phyloP scores from a whole-genome alignment of 2,329 filamentous ascomycete genomes.

The Penicillium crustosum region DNA sequence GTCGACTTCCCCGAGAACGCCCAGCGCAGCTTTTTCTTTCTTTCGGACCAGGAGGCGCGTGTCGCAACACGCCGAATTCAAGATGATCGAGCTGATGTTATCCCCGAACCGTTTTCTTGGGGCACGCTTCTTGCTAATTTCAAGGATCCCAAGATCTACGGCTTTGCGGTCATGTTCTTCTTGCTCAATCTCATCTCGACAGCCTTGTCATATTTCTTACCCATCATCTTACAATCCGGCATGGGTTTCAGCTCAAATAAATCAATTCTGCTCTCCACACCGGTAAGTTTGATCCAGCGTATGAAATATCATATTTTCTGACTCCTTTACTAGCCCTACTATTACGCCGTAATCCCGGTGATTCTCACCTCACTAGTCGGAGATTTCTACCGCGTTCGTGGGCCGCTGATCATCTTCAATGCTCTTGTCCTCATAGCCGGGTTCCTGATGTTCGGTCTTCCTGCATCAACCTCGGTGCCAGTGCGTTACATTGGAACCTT shows the following conservation, averaged over 20 bases:
- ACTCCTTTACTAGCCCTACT: constrained; percentile 53
- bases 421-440: constrained; percentile 61
- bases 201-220: constrained; percentile 64
- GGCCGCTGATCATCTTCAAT: constrained; percentile 66
- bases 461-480: constrained; percentile 52
- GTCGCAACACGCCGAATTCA: constrained; percentile 60
- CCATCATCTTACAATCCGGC: constrained; percentile 57
- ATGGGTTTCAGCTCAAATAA: constrained; percentile 55
- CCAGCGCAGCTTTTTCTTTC: constrained; percentile 57
- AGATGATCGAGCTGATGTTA: constrained; percentile 60
- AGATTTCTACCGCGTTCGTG: constrained; percentile 61
- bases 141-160: constrained; percentile 62
- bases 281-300: constrained; percentile 35
- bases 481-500: constrained; percentile 66
- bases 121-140: constrained; percentile 57
- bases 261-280: constrained; percentile 63
- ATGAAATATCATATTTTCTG: neutral
- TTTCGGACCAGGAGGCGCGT: constrained; percentile 56
- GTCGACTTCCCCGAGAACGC: constrained; percentile 67
- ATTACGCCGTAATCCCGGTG: constrained; percentile 65
- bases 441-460: constrained; percentile 66
- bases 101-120: constrained; percentile 58
- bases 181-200: constrained; percentile 65
- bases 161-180: constrained; percentile 65
- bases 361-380: constrained; percentile 62